Evolutionary conservation across 2,329 filamentous ascomycete species (phyloP).

Genomic region (Aspergillus sp.): DNA sequence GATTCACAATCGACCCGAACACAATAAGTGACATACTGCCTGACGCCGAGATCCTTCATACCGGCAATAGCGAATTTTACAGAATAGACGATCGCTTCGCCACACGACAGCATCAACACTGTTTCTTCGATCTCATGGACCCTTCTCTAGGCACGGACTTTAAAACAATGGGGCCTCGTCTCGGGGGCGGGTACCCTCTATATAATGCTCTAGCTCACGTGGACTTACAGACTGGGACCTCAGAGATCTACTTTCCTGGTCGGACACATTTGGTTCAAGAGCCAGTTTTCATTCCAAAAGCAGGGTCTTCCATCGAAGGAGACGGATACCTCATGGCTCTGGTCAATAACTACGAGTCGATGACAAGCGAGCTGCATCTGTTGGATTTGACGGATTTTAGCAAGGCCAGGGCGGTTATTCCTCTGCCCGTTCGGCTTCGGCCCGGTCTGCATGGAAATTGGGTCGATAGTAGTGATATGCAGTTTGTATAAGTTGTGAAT

Average conservation of each 20-base stretch:
- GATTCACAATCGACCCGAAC: constrained; percentile 31
- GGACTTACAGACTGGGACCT: constrained; percentile 36
- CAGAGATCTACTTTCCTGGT: constrained; percentile 50
- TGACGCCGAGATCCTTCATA: constrained; percentile 20
- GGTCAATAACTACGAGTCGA: constrained; percentile 26
- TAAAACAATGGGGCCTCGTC: constrained; percentile 23
- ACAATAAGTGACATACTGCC: constrained; percentile 24
- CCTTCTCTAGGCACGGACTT: constrained; percentile 40
- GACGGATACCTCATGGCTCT: constrained; percentile 27
- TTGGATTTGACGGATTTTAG: constrained; percentile 20
- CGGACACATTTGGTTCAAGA: constrained; percentile 38
- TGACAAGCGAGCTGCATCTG: constrained; percentile 26
- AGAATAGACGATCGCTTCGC: constrained; percentile 52
- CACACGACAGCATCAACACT: constrained; percentile 38
- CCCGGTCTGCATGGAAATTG: constrained; percentile 27
- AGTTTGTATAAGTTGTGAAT: background rate
- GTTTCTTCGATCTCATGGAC: constrained; percentile 50
- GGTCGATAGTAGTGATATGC: constrained; percentile 15
- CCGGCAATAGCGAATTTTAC: constrained; percentile 52
- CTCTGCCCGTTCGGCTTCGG: constrained; percentile 21
- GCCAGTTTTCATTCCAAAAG: constrained; percentile 26
- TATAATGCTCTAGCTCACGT: constrained; percentile 54
- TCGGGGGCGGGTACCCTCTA: constrained; percentile 36
- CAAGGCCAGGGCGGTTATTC: constrained; percentile 13
- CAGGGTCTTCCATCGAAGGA: constrained; percentile 14